Percentiles rank a stretch among this genome's conserved stretches.
These are phyloP conservation scores for Fomitopsis pulvina DNA, from an alignment of 768 basidiomycete genomes.

Conservation along the genomic window DNA sequence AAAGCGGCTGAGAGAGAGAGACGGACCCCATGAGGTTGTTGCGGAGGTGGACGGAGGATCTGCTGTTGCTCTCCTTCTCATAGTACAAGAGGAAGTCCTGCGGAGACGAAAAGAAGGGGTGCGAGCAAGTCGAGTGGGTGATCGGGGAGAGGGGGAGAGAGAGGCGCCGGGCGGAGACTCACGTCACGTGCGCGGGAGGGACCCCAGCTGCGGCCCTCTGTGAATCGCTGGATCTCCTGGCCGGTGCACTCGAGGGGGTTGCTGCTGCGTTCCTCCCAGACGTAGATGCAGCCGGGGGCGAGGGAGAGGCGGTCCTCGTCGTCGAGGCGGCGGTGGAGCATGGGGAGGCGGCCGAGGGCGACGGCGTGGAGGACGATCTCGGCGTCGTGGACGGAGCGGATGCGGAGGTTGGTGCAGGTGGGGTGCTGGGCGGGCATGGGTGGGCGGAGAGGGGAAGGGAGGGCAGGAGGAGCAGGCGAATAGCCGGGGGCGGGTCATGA, in stretches of 20 bases:
- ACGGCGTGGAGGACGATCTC: conserved; percentile 35
- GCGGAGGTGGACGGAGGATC: conserved; percentile 17
- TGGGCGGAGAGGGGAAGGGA: conserved; percentile 8
- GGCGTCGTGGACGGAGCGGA: conserved; percentile 30
- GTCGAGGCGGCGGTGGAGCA: conserved; percentile 33
- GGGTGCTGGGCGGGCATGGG: conserved; percentile 26
- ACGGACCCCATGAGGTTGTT: conserved; percentile 18
- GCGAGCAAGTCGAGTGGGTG: too few species aligned
- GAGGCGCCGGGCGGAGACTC: conserved; percentile 10
- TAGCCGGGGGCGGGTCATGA: conserved; percentile 1
- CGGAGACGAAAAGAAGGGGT: not conserved
- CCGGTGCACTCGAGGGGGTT: conserved; percentile 28
- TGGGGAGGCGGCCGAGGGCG: conserved; percentile 23
- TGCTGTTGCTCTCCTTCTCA: conserved; percentile 27
- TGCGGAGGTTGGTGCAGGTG: conserved; percentile 28
- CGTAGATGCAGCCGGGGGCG: conserved; percentile 30
- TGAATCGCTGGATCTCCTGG: conserved; percentile 32
- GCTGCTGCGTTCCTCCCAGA: conserved; percentile 31
- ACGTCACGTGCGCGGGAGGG: conserved; percentile 31
- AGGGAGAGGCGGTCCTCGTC: conserved; percentile 31
- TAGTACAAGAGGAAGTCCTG: conserved; percentile 35
- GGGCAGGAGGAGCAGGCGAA: not conserved
- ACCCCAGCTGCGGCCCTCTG: conserved; percentile 31
- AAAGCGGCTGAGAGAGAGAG: not conserved
- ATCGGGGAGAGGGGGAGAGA: too few species aligned